Base-by-base conservation (phyloP, 140 eudicot species). In the Bidens hawaiensis region DNA sequence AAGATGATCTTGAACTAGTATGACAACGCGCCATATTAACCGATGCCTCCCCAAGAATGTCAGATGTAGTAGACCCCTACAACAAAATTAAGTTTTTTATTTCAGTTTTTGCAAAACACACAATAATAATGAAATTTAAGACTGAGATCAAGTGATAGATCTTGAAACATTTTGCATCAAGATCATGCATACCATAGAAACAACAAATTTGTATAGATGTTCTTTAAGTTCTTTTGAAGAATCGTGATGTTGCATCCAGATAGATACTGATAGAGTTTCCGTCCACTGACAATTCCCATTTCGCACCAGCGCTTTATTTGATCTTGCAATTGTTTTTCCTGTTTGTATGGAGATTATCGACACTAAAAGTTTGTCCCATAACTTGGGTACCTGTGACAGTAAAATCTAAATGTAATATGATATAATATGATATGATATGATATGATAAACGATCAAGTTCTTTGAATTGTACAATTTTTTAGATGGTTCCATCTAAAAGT, bases 351-450 rank as follows among this genome's bases (percentile, higher is more conserved):
- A 85, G 60, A 83, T 61, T 51, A 88, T 57, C 6, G 93, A 80
- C 68, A 93, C 83, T 48, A 64, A 70, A 11, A 93, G 99, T 76
- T 85, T 93, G 82, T 93, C 99, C 95, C 99, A 88, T 77, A 88
- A 94, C 62, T 82, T 88, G 33, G 99, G 99, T 67, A 88, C 99
- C 99, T 85, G 24, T 27, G 10, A 48, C 61, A 67, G 50, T 38
- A 53, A 23, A 19, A 60, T 15, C 64, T 4, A 61, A 1, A 45
- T 27, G 23, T 22, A 12, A 38, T 38, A 73, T 7, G 13, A 12
- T 48, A 50, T 11, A 0, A 6, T 34, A 34, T 6, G 14, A 27
- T 36, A 43, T 33, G 28, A 54, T 46, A 34, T 46, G 8, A 74
- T 9, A 7, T 47, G 54, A 48, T 48, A 18, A 38, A 10, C 13